Percentiles rank a stretch among this genome's conserved stretches.
phyloP scores from a whole-genome alignment of 768 basidiomycete species.

The Lentinula lateritia region DNA sequence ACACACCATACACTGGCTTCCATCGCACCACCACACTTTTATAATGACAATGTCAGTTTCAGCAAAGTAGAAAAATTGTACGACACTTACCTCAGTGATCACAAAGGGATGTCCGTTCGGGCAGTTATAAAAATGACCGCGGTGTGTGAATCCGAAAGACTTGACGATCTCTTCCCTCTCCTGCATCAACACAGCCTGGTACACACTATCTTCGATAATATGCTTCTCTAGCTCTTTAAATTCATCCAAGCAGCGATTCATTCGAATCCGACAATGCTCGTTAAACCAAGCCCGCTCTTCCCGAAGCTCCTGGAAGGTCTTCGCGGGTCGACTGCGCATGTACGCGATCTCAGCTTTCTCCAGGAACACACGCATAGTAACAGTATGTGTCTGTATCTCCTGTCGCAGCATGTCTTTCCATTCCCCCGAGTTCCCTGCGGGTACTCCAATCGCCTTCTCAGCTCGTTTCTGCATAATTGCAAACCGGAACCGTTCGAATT shows the following conservation, averaged over 20 bases:
- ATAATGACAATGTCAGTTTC: too few species aligned
- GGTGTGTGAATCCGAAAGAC: conserved; percentile 35
- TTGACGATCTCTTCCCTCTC: conserved; percentile 47
- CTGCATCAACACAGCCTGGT: conserved; percentile 45
- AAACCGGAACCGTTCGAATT: conserved; percentile 48
- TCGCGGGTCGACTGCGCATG: conserved; percentile 11
- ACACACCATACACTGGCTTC: conserved; percentile 2
- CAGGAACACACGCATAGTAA: conserved; percentile 27
- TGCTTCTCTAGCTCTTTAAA: conserved; percentile 38
- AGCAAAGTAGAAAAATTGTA: not conserved
- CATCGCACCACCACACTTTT: not conserved
- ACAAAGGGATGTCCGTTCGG: conserved; percentile 48
- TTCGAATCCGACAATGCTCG: conserved; percentile 32
- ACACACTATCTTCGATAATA: conserved; percentile 39
- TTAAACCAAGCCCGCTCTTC: conserved; percentile 36
- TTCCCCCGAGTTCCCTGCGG: not conserved
- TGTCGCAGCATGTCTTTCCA: not conserved
- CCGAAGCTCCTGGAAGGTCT: conserved; percentile 13
- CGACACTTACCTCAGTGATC: conserved; percentile 43
- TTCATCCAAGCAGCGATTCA: conserved; percentile 34
- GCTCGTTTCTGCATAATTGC: conserved; percentile 22
- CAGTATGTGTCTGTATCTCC: not conserved
- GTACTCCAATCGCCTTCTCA: conserved; percentile 5
- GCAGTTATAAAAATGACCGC: conserved; percentile 43
- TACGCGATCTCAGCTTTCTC: conserved; percentile 15